Conservation (phyloP, 495 filamentous ascomycete genomes). For the Terfezia claveryi region DNA sequence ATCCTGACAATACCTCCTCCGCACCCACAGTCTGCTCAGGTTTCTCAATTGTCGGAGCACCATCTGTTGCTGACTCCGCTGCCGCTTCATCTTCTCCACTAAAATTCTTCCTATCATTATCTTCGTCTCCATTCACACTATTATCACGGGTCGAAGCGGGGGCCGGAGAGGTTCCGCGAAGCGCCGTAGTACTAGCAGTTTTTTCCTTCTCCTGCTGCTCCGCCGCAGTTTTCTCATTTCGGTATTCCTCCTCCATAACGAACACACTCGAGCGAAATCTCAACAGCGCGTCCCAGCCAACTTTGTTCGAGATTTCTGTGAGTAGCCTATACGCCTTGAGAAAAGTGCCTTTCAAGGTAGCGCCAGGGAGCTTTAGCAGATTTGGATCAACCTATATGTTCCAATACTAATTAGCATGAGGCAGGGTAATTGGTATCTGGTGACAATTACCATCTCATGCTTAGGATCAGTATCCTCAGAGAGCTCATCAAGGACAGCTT, state of each 20-base stretch:
- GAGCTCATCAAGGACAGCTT: conserved; percentile 88
- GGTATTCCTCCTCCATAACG: conserved; percentile 98
- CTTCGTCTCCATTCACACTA: conserved; percentile 16
- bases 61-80: conserved; percentile 23
- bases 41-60: conserved; percentile 39
- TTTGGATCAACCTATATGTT: conserved; percentile 51
- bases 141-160: conserved; percentile 41
- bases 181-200: conserved; percentile 47
- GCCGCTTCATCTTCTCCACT: conserved; percentile 19
- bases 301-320: conserved; percentile 82
- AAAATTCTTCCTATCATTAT: conserved; percentile 26
- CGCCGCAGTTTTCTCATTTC: conserved; percentile 49
- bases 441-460: conserved; percentile 30
- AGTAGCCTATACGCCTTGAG: conserved; percentile 81
- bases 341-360: conserved; percentile 80
- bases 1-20: conserved; percentile 41
- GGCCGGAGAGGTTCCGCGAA: conserved; percentile 34
- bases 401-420: too few species aligned
- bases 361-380: conserved; percentile 66
- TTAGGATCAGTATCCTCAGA: conserved; percentile 66
- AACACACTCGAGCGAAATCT: conserved; percentile 89
- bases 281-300: conserved; percentile 91
- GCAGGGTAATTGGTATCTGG: too few species aligned
- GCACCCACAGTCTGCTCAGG: conserved; percentile 66
- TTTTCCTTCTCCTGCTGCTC: conserved; percentile 22